Evolutionary conservation across 1,139 yeast genomes (phyloP), one percentile per base, ranked within the genome.

Genomic region (Pichia sp.): DNA sequence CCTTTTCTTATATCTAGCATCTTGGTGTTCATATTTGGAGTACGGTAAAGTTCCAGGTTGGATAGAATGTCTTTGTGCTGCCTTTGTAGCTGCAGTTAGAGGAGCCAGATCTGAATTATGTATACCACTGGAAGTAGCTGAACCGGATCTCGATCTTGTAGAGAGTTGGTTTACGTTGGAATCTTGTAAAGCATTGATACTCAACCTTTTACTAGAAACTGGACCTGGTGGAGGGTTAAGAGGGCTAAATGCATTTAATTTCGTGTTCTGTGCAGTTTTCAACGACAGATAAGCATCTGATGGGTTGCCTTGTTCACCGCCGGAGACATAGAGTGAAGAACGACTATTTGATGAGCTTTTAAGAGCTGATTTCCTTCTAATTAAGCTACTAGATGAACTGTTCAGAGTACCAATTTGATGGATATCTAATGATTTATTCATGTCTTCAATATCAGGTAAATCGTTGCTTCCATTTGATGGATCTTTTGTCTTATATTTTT

Each of bases 191-290:
- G 41, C 23, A 25, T 34, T 41, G 2, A 45, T 34, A 32, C 43
- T 40, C 20, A 39, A 44, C 27, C 45, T 47, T 42, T 50, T 27
- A 10, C 39, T n/a, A 8, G 43, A 29, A 28, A 16, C 45, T 39
- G 41, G 25, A 27, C 27, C 24, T 41, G 41, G 25, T 24, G 26
- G 24, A 1, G 35, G 59, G 6, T n/a, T n/a, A n/a, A n/a, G n/a
- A n/a, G 80, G 70, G 39, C 78, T 60, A 59, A 78, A 75, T 1
- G 89, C 82, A 61, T 83, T 83, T 47, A 82, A 58, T 49, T 89
- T 70, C 0, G 94, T 83, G 60, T 83, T 83, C 58, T 83, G 89
- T 1, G 90, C 89, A 0, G 94, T 83, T 1, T 89, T 74, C 45
- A 82, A 64, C 0, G 87, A 79, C 40, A 82, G 61, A 54, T 82